phyloP scores from a whole-genome alignment of 2,329 filamentous ascomycete species.

The Fusarium keratoplasticum region DNA sequence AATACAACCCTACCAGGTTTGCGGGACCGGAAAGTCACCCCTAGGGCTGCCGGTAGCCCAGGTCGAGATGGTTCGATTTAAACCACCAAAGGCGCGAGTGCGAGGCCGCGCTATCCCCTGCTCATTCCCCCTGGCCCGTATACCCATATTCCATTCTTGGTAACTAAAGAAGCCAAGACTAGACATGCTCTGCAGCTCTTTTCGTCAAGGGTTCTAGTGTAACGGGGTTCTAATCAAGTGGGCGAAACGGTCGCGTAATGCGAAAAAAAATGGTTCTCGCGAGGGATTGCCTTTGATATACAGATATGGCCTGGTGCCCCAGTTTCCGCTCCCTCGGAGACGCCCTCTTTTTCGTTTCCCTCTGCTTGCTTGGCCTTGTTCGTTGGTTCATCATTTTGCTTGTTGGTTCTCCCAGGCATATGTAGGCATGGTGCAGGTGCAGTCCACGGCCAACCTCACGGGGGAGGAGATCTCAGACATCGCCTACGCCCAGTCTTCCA shows the following conservation, averaged over 20 bases:
- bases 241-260: not conserved
- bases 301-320: not conserved
- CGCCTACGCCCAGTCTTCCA: conserved; percentile 11
- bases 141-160: not conserved
- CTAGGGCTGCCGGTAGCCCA: not conserved
- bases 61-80: not conserved
- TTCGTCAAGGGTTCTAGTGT: not conserved
- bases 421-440: conserved; percentile 2
- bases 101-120: not conserved
- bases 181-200: not conserved
- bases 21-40: not conserved
- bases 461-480: conserved; percentile 19
- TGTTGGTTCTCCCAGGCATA: not conserved
- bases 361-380: not conserved
- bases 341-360: not conserved
- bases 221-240: not conserved
- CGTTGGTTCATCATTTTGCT: not conserved
- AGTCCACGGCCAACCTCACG: conserved; percentile 1
- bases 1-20: not conserved
- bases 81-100: not conserved
- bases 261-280: not conserved
- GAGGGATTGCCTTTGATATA: not conserved
- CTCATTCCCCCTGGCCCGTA: not conserved
- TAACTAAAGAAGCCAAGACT: not conserved
- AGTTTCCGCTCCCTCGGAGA: not conserved